Conservation (phyloP, 352 stramenopile species). For the Globisporangium recalcitrans region DNA sequence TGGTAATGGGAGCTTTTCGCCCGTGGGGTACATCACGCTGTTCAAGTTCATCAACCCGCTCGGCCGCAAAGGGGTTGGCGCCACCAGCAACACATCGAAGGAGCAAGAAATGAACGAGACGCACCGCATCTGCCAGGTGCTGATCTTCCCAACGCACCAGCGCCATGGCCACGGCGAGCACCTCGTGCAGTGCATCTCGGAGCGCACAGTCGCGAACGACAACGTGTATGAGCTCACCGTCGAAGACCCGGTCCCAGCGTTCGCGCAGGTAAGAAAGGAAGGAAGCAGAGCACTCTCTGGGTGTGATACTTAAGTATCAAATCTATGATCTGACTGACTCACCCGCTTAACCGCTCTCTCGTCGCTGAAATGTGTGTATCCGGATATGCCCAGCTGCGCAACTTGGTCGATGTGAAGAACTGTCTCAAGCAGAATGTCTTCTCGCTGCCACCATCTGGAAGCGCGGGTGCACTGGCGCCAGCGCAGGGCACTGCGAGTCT, state of each 20-base stretch:
- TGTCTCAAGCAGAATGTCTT: slow-evolving; percentile 62
- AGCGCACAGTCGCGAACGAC: slow-evolving; percentile 39
- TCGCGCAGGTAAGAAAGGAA: slow-evolving; percentile 24
- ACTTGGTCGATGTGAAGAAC: slow-evolving; percentile 64
- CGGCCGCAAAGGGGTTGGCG: slow-evolving; percentile 33
- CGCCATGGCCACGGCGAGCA: slow-evolving; percentile 76
- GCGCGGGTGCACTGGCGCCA: slow-evolving; percentile 11
- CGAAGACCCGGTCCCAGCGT: slow-evolving; percentile 78
- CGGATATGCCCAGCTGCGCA: slow-evolving; percentile 49
- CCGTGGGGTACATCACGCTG: slow-evolving; percentile 70
- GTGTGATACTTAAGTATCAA: slow-evolving; percentile 3
- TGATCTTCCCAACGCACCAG: slow-evolving; percentile 76
- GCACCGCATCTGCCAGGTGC: slow-evolving; percentile 78
- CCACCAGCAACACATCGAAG: slow-evolving; percentile 8
- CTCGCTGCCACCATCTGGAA: slow-evolving; percentile 30
- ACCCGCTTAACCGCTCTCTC: background rate
- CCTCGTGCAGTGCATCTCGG: slow-evolving; percentile 63
- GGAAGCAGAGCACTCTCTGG: background rate
- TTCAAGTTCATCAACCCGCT: slow-evolving; percentile 84
- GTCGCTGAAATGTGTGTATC: slow-evolving; percentile 1
- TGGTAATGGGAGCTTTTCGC: slow-evolving; percentile 20
- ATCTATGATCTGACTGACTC: background rate
- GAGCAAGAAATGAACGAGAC: slow-evolving; percentile 44
- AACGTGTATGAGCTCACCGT: slow-evolving; percentile 81
- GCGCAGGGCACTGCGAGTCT: slow-evolving; percentile 37